Evolutionary conservation across 768 basidiomycete species (phyloP), one percentile per base, ranked within the genome.

Genomic region (Saitozyma podzolica): DNA sequence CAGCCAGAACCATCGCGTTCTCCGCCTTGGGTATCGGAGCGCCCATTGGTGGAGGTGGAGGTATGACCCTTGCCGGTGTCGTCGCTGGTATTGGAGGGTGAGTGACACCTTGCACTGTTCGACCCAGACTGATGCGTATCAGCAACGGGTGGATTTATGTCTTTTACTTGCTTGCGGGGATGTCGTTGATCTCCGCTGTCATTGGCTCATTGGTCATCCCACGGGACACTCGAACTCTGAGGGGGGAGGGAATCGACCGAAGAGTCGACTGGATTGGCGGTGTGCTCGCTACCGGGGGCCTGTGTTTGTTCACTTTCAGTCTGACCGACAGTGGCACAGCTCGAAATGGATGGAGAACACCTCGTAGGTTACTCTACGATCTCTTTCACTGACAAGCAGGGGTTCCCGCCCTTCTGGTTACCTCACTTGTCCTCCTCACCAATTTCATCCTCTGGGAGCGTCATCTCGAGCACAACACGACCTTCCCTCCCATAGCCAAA

Each of bases 201-300:
- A 82, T 85, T 4, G 90, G 63, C 83, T 68, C 85, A 0, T 56
- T 87, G n/a, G 84, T 83, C 3, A 86, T 92, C 41, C 86, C 56
- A 42, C 76, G 0, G 89, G 92, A 67, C 55, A 29, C 29, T 6
- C 53, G 55, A 10, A 75, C 65, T 10, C 55, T 53, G 1, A 78
- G 76, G 9, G 66, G 55, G 40, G 56, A 56, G 2, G 80, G 78
- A 47, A 54, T 45, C 14, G 48, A 65, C n/a, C n/a, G n/a, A n/a
- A n/a, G n/a, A n/a, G n/a, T 91, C 0, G 90, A 92, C 63, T 91
- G 89, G 89, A 77, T 89, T 13, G 91, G 90, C 5, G 87, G 86
- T 0, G 72, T 83, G n/a, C 76, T 91, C 17, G 77, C 85, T 54
- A 89, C 88, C 0, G 70, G 80, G 0, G 88, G 87, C 0, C 80